Conservation (phyloP, 352 stramenopile species). For the Phytophthora meadii region DNA sequence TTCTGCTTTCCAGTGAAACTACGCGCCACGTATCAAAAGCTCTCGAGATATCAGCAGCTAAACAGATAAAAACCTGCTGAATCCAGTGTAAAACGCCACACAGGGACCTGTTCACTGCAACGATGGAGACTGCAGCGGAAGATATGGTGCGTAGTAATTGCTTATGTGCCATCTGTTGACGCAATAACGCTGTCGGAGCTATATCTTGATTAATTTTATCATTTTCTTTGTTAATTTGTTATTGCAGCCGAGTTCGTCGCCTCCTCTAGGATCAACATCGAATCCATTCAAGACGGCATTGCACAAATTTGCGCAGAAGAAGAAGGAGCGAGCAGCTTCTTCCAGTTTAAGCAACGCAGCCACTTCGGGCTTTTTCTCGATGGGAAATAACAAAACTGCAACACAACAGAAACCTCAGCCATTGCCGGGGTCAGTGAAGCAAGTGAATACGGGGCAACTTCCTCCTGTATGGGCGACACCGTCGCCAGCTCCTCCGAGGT, state of each 20-base stretch:
- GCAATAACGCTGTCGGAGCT: constrained; percentile 9
- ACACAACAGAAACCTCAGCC: constrained; percentile 53
- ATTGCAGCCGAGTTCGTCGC: constrained; percentile 35
- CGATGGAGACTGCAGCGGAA: constrained; percentile 32
- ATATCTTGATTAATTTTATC: not conserved
- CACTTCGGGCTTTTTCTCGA: constrained; percentile 77
- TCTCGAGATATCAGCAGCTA: constrained; percentile 25
- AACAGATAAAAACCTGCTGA: constrained; percentile 1
- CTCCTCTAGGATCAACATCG: constrained; percentile 42
- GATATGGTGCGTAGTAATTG: constrained; percentile 26
- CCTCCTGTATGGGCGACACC: constrained; percentile 82
- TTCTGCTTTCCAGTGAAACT: constrained; percentile 10
- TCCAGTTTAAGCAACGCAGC: constrained; percentile 44
- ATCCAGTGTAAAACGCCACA: constrained; percentile 7
- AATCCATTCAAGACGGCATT: constrained; percentile 82
- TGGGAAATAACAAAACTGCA: constrained; percentile 38
- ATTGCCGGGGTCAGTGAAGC: constrained; percentile 75
- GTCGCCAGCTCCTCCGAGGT: constrained; percentile 57
- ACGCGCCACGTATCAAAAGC: constrained; percentile 4
- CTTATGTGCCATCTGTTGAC: constrained; percentile 14
- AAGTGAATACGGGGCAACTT: constrained; percentile 73
- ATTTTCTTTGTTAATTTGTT: constrained; percentile 1
- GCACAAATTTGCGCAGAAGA: constrained; percentile 86
- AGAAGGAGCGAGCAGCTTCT: constrained; percentile 56
- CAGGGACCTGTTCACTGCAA: not conserved